A percentile compares a stretch with the other conserved stretches of the same genome.
phyloP scores from a whole-genome alignment of 768 basidiomycete species.

The Leccinum subgranulosum region DNA sequence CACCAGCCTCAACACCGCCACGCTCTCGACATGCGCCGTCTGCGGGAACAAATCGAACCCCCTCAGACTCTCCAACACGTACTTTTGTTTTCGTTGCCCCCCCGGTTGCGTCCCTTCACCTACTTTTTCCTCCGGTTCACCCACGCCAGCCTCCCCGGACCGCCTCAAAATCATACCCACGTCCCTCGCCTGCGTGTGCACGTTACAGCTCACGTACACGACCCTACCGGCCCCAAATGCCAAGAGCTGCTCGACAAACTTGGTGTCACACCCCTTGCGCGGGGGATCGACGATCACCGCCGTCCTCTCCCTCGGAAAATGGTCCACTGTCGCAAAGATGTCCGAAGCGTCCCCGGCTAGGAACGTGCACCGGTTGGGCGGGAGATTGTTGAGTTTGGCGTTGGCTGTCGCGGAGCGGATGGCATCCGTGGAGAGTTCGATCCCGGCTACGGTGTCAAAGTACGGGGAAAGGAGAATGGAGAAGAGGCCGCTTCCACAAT shows the following conservation, averaged over 20 bases:
- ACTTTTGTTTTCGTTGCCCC: conserved; percentile 38
- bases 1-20: conserved; percentile 61
- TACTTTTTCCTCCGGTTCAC: conserved; percentile 28
- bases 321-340: conserved; percentile 67
- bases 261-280: conserved; percentile 87
- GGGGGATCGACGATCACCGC: conserved; percentile 88
- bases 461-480: conserved; percentile 75
- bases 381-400: conserved; percentile 59
- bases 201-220: conserved; percentile 94
- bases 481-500: conserved; percentile 89
- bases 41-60: conserved; percentile 97
- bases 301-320: conserved; percentile 65
- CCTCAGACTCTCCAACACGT: conserved; percentile 76
- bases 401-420: conserved; percentile 69
- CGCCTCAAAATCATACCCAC: conserved; percentile 64
- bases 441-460: conserved; percentile 79
- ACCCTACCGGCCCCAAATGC: conserved; percentile 62
- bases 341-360: conserved; percentile 79
- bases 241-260: conserved; percentile 74
- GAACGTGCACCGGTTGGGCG: conserved; percentile 58
- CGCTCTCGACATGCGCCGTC: conserved; percentile 89
- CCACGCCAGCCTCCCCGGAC: conserved; percentile 37
- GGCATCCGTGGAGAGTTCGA: conserved; percentile 76
- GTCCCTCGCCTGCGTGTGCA: conserved; percentile 90
- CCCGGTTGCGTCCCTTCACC: conserved; percentile 17